Evolutionary conservation across 495 filamentous ascomycete species (phyloP).

Genomic region (Aspergillus affinis): DNA sequence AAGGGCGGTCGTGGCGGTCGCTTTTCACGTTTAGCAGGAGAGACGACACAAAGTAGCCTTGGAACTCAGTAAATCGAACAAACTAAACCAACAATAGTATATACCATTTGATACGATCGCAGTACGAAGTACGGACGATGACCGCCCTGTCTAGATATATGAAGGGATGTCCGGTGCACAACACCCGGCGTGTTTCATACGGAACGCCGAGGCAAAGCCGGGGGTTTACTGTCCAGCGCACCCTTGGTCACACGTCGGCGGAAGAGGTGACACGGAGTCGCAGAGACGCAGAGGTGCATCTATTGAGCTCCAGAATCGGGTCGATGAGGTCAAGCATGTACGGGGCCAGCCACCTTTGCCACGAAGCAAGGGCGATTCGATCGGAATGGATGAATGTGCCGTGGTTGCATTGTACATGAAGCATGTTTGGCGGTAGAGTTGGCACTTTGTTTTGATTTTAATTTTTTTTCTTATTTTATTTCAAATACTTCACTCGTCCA

Average conservation of each 20-base stretch:
- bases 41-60: background rate
- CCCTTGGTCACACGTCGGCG: background rate
- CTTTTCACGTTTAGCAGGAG: slow-evolving; percentile 3
- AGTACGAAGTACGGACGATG: no score
- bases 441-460: background rate
- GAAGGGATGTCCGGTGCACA: no score
- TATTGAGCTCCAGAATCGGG: background rate
- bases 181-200: background rate
- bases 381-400: slow-evolving; percentile 7
- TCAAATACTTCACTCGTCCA: background rate
- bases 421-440: background rate
- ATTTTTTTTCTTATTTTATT: background rate
- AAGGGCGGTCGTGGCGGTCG: slow-evolving; percentile 8
- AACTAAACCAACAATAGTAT: no score
- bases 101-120: background rate
- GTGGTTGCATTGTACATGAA: slow-evolving; percentile 1
- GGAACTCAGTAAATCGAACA: no score
- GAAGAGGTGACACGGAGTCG: background rate
- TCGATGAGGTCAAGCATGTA: background rate
- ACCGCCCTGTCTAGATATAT: no score
- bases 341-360: background rate
- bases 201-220: no score
- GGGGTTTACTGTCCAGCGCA: background rate
- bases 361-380: background rate
- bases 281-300: background rate